Conservation (phyloP, 306 rosid species). For the Cucurbita maxima region DNA sequence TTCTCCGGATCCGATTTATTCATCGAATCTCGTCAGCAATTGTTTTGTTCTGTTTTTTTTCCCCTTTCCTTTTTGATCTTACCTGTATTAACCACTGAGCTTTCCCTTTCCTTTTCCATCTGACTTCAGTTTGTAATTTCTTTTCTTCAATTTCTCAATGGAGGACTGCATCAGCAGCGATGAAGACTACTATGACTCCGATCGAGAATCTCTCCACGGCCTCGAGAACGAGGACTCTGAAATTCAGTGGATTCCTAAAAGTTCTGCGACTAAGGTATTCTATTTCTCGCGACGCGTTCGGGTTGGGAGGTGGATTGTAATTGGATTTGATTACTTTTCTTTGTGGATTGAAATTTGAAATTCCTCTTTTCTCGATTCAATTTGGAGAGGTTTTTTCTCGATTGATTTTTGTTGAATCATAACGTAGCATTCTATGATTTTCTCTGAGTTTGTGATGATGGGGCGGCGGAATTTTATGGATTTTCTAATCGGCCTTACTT, state of each 20-base stretch:
- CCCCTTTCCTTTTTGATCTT: background rate
- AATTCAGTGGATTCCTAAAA: conserved; percentile 29
- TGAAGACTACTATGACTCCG: conserved; percentile 49
- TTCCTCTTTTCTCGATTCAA: background rate
- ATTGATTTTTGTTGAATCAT: background rate
- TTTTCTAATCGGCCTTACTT: conserved; percentile 4
- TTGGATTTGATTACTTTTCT: background rate
- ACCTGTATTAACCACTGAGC: background rate
- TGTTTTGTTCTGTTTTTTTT: background rate
- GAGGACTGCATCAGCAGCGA: conserved; percentile 42
- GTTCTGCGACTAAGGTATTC: conserved; percentile 54
- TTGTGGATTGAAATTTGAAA: background rate
- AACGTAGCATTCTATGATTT: background rate
- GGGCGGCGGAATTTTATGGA: background rate
- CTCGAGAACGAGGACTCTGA: conserved; percentile 41
- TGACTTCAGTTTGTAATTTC: background rate
- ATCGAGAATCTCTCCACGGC: conserved; percentile 46
- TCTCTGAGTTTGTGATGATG: background rate
- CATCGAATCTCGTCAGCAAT: background rate
- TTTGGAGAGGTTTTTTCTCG: no score
- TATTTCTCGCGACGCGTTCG: background rate
- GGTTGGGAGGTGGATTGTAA: background rate
- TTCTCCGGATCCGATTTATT: conserved; percentile 7
- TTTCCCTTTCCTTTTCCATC: background rate
- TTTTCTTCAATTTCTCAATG: conserved; percentile 16